phyloP scores from a whole-genome alignment of 192 early-diverging fungal genomes.

The Mortierella alpina region DNA sequence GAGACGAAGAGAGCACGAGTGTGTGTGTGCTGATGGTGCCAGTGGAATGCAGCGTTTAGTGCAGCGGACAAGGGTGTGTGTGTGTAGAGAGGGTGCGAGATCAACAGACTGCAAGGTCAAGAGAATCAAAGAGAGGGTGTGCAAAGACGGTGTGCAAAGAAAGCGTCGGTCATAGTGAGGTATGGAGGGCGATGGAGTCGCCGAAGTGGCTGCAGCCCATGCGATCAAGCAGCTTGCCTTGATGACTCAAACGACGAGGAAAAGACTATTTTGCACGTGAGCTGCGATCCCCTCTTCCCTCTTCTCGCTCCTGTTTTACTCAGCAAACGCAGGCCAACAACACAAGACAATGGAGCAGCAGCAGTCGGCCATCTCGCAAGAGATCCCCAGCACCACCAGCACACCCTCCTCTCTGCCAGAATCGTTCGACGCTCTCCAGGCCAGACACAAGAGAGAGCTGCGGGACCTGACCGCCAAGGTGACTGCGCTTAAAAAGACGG shows the following conservation, averaged over 20 bases:
- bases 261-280: no score
- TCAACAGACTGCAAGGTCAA: no score
- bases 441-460: conserved; percentile 82
- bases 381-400: not conserved
- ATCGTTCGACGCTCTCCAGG: conserved; percentile 72
- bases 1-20: not conserved
- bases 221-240: no score
- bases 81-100: no score
- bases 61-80: no score
- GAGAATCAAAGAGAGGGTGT: no score
- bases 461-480: conserved; percentile 77
- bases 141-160: no score
- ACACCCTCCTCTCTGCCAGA: conserved; percentile 16
- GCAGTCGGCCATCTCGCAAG: not conserved
- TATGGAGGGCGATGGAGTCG: no score
- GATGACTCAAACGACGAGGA: no score
- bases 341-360: not conserved
- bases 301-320: not conserved
- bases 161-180: no score
- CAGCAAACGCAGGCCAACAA: no score
- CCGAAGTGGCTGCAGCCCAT: no score
- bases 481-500: conserved; percentile 81
- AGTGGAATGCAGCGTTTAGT: not conserved
- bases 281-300: not conserved
- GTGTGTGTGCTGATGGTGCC: not conserved